Percentiles rank a stretch among this genome's conserved stretches.
Conservation (phyloP, 1,284 basidiomycete species). For the Melampsora larici-populina region DNA sequence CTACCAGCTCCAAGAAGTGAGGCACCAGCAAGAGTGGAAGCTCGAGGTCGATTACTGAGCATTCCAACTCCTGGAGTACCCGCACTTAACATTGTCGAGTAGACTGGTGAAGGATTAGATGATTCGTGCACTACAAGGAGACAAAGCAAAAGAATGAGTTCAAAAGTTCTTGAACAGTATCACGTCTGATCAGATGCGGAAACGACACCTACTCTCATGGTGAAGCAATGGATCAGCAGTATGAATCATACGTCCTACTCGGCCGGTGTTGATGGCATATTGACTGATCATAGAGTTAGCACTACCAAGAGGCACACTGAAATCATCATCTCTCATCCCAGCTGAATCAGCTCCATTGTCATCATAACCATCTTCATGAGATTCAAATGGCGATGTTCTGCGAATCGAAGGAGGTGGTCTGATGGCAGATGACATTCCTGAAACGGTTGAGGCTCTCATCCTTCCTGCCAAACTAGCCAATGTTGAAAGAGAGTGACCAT, state of each 20-base stretch:
- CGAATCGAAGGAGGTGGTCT: conserved; percentile 10
- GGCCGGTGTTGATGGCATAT: conserved; percentile 2
- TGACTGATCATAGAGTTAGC: conserved; percentile 30
- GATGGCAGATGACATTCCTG: conserved; percentile 16
- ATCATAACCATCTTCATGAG: neutral
- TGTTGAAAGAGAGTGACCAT: conserved; percentile 2
- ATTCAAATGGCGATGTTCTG: conserved; percentile 1
- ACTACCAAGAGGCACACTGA: conserved; percentile 24
- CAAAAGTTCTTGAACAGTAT: neutral
- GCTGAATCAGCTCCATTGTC: conserved; percentile 17
- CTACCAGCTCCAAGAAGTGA: conserved; percentile 20
- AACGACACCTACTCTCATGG: conserved; percentile 1
- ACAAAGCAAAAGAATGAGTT: neutral
- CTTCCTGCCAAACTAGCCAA: conserved; percentile 19
- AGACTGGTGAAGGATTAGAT: conserved; percentile 13
- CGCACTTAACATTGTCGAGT: conserved; percentile 18
- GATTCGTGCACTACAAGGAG: conserved; percentile 15
- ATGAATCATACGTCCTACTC: neutral
- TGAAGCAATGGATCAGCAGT: conserved; percentile 1
- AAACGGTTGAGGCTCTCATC: conserved; percentile 38
- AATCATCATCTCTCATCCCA: conserved; percentile 20
- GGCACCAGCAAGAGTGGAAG: conserved; percentile 24
- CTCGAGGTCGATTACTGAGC: conserved; percentile 22
- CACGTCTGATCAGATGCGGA: neutral
- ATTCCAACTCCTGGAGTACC: neutral